These are phyloP conservation scores for Bruguiera hainesii DNA, from an alignment of 441 rosid genomes.

Conservation along the genomic window DNA sequence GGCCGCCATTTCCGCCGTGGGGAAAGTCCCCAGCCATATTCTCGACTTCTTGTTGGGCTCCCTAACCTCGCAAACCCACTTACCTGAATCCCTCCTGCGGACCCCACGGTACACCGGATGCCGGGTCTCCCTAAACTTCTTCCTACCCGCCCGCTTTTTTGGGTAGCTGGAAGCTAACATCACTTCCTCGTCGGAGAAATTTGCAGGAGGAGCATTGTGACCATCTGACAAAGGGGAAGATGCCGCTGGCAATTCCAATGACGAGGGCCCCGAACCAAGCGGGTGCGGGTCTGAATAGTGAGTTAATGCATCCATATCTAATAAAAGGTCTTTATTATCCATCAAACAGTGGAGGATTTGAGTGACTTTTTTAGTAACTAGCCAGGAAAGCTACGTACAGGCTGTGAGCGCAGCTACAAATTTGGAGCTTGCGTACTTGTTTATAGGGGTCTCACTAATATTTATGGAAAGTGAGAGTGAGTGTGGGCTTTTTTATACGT, in stretches of 20 bases:
- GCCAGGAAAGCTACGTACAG: not conserved
- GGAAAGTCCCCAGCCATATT: constrained; percentile 86
- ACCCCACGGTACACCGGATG: constrained; percentile 87
- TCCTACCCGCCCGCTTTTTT: constrained; percentile 77
- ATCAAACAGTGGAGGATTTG: not conserved
- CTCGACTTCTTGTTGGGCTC: constrained; percentile 81
- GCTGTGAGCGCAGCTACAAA: too few species aligned
- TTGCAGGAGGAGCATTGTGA: constrained; percentile 16
- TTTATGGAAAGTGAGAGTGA: too few species aligned
- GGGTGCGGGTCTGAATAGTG: constrained; percentile 19
- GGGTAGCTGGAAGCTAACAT: constrained; percentile 68
- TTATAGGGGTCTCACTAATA: too few species aligned
- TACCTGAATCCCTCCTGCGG: constrained; percentile 59
- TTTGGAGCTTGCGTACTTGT: too few species aligned
- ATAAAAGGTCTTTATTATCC: not conserved
- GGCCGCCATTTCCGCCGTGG: constrained; percentile 84
- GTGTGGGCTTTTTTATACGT: too few species aligned
- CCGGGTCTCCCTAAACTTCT: constrained; percentile 79
- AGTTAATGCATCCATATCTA: constrained; percentile 22
- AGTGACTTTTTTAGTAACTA: not conserved
- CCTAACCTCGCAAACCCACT: constrained; percentile 90
- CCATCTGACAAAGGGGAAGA: constrained; percentile 43
- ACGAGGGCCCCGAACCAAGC: not conserved
- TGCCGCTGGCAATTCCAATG: constrained; percentile 1
- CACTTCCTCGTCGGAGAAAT: constrained; percentile 44